Evolutionary conservation across 2,329 filamentous ascomycete species (phyloP).

Genomic region (Verticillium albo-atrum): DNA sequence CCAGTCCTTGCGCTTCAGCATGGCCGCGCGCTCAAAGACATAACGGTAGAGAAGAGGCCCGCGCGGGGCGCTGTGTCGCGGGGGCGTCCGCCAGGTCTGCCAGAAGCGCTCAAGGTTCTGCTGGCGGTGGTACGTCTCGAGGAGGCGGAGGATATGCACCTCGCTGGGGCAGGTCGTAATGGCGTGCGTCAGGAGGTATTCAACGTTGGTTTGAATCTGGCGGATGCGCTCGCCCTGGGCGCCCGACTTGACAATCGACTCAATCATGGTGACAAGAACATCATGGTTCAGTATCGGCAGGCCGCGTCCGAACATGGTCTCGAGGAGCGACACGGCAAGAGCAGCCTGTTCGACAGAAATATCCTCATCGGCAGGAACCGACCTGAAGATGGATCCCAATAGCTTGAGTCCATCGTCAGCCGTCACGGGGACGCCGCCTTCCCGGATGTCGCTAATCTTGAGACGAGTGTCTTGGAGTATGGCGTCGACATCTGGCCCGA

Average conservation of each 20-base stretch:
- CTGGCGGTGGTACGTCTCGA: conserved; percentile 41
- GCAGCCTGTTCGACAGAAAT: conserved; percentile 24
- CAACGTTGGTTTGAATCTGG: conserved; percentile 38
- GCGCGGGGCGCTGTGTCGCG: conserved; percentile 43
- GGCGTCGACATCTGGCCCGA: neutral
- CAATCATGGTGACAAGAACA: conserved; percentile 44
- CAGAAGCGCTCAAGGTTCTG: conserved; percentile 54
- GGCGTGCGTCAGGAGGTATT: conserved; percentile 35
- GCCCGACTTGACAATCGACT: conserved; percentile 28
- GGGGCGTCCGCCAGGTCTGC: conserved; percentile 53
- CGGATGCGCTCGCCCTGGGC: conserved; percentile 26
- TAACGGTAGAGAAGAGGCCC: conserved; percentile 50
- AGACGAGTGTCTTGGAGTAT: conserved; percentile 7
- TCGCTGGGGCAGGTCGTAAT: conserved; percentile 32
- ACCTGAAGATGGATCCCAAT: conserved; percentile 31
- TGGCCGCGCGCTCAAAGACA: conserved; percentile 45
- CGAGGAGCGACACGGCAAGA: conserved; percentile 38
- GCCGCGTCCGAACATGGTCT: conserved; percentile 40
- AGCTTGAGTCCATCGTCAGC: conserved; percentile 30
- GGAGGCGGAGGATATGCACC: conserved; percentile 31
- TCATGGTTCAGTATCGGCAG: conserved; percentile 37
- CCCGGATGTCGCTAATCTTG: conserved; percentile 33
- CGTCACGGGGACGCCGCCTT: conserved; percentile 29
- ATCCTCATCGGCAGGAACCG: conserved; percentile 12
- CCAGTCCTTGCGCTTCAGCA: conserved; percentile 33